A percentile compares a stretch with the other conserved stretches of the same genome.
Conservation (phyloP, 1,139 yeast genomes). For the Pneumocystis carinii region DNA sequence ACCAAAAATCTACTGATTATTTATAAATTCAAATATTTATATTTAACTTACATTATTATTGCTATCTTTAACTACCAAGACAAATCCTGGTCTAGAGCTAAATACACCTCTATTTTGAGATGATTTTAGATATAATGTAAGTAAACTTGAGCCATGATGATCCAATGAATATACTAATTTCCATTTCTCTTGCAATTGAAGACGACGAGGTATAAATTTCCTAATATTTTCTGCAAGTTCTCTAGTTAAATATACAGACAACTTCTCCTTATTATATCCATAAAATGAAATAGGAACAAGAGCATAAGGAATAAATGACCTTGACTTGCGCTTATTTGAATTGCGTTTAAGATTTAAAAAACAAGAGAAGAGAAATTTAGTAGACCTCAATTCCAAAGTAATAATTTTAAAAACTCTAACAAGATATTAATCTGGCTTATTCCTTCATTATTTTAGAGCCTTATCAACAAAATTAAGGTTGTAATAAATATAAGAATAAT, state of each 20-base stretch:
- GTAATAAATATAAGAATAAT: not conserved
- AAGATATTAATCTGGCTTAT: not conserved
- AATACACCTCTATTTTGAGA: constrained; percentile 21
- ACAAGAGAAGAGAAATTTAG: not conserved
- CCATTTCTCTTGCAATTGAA: constrained; percentile 71
- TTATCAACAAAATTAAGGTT: not conserved
- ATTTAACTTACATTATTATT: constrained; percentile 42
- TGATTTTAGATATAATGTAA: constrained; percentile 45
- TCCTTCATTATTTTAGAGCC: not conserved
- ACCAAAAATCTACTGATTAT: constrained; percentile 52
- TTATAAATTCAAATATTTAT: constrained; percentile 42
- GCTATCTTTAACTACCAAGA: constrained; percentile 26
- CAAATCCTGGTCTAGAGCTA: constrained; percentile 20
- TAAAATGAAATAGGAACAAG: not conserved
- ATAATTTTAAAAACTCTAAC: not conserved
- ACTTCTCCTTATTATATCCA: not conserved
- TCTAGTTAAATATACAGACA: constrained; percentile 37
- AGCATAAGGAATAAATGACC: not conserved
- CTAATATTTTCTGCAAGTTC: constrained; percentile 65
- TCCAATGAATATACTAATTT: constrained; percentile 62
- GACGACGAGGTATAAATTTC: constrained; percentile 54
- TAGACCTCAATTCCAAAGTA: not conserved
- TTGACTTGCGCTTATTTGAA: not conserved
- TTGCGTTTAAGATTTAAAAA: not conserved
- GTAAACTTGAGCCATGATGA: constrained; percentile 79